phyloP scores from a whole-genome alignment of 2,329 filamentous ascomycete genomes.

The Penicillium freii region DNA sequence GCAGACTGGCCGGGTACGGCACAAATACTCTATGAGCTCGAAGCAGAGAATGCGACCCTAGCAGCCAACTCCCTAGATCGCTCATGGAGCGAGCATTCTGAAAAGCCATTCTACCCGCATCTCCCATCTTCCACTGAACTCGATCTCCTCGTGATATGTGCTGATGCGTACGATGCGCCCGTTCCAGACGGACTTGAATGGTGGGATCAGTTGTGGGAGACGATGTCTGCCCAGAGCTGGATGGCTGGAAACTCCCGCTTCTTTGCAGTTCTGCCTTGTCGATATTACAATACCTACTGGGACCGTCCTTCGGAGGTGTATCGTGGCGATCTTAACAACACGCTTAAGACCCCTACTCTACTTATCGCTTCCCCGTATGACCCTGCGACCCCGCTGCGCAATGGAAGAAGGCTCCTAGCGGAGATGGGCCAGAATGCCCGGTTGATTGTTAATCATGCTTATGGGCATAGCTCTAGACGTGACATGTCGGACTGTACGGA shows the following conservation, averaged over 20 bases:
- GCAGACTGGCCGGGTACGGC: constrained; percentile 9
- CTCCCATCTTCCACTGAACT: constrained; percentile 5
- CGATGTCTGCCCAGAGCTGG: constrained; percentile 16
- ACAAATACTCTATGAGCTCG: constrained; percentile 16
- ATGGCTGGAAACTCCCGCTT: constrained; percentile 17
- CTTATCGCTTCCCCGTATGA: constrained; percentile 17
- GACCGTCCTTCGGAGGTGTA: constrained; percentile 14
- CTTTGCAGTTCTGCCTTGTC: constrained; percentile 13
- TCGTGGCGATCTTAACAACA: constrained; percentile 17
- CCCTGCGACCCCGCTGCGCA: constrained; percentile 16
- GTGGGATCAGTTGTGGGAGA: constrained; percentile 15
- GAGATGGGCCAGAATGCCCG: constrained; percentile 18
- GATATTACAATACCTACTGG: constrained; percentile 16
- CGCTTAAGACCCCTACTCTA: constrained; percentile 10
- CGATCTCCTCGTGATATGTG: constrained; percentile 12
- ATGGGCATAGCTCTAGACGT: constrained; percentile 16
- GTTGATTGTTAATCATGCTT: constrained; percentile 16
- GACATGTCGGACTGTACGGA: constrained; percentile 16
- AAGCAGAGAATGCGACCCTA: constrained; percentile 13
- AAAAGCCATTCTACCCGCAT: neutral
- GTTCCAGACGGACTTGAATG: constrained; percentile 15
- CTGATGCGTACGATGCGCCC: constrained; percentile 17
- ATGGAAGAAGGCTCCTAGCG: constrained; percentile 13
- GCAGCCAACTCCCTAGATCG: constrained; percentile 11
- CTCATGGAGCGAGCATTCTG: constrained; percentile 10